phyloP scores from a whole-genome alignment of 106 monocot genomes.

The Ottelia alismoides region DNA sequence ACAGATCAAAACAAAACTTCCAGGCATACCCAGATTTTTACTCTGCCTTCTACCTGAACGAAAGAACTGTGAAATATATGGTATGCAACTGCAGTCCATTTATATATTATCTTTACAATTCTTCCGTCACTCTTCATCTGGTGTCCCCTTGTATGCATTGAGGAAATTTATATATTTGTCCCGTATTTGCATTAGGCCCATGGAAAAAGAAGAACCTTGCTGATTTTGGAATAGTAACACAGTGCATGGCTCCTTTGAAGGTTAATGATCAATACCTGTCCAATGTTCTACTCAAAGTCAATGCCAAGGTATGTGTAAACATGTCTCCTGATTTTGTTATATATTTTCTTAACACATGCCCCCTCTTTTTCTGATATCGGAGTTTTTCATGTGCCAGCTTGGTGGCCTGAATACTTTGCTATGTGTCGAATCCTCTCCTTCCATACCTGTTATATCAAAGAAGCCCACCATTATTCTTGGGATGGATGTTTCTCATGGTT shows the following conservation, averaged over 20 bases:
- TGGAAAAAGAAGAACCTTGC: too few relatives aligned
- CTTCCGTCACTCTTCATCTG: background rate
- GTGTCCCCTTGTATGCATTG: background rate
- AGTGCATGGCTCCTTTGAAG: too few relatives aligned
- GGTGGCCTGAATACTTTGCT: too few relatives aligned
- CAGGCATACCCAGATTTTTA: slow-evolving; percentile 48
- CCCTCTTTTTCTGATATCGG: slow-evolving; percentile 4
- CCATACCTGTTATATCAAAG: too few relatives aligned
- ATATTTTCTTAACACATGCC: slow-evolving; percentile 23
- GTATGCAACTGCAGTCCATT: too few relatives aligned
- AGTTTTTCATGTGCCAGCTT: slow-evolving; percentile 1
- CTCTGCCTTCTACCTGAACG: slow-evolving; percentile 66
- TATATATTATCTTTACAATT: background rate
- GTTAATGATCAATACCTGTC: slow-evolving; percentile 81
- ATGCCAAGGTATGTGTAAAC: slow-evolving; percentile 65
- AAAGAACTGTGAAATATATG: slow-evolving; percentile 70
- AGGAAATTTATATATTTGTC: slow-evolving; percentile 64
- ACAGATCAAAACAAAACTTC: slow-evolving; percentile 35
- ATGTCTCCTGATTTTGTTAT: too few relatives aligned
- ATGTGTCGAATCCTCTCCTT: too few relatives aligned
- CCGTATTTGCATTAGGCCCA: slow-evolving; percentile 57
- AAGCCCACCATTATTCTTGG: too few relatives aligned
- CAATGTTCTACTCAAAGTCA: slow-evolving; percentile 74
- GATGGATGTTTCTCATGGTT: too few relatives aligned
- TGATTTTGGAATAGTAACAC: too few relatives aligned